These are phyloP conservation scores for Pezizomycotina sp. DNA, from an alignment of 2,329 filamentous ascomycete genomes.

Conservation along the genomic window DNA sequence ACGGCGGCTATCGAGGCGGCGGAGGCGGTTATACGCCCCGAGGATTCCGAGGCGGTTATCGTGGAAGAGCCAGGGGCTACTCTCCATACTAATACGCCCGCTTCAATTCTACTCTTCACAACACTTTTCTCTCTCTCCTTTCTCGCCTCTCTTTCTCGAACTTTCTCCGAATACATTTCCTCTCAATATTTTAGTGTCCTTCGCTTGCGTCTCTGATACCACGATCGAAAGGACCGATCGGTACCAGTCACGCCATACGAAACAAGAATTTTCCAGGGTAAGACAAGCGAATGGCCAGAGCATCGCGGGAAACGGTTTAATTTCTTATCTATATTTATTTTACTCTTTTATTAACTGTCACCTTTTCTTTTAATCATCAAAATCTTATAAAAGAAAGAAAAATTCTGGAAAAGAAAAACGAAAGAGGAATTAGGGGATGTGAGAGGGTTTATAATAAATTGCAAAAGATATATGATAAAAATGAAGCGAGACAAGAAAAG, in stretches of 20 bases:
- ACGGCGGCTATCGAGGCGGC: constrained; percentile 44
- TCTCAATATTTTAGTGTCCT: neutral
- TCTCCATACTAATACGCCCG: constrained; percentile 42
- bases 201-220: neutral
- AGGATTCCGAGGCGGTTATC: constrained; percentile 39
- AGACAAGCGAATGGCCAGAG: constrained; percentile 6
- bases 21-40: constrained; percentile 12
- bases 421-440: neutral
- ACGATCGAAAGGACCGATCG: neutral
- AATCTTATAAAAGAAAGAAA: neutral
- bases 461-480: constrained; percentile 18
- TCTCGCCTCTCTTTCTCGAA: neutral
- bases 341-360: no score
- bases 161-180: neutral
- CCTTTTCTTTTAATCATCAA: neutral
- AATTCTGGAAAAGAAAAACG: neutral
- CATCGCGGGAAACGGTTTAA: no score
- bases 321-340: no score
- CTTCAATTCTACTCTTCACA: neutral
- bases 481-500: constrained; percentile 2
- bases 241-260: neutral
- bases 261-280: neutral
- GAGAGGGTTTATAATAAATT: constrained; percentile 6
- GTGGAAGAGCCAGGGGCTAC: constrained; percentile 42
- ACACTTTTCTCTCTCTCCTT: neutral